Evolutionary conservation across 805 yeast species (phyloP), one percentile per base, ranked within the genome.

Genomic region (Wickerhamiella nectarea): DNA sequence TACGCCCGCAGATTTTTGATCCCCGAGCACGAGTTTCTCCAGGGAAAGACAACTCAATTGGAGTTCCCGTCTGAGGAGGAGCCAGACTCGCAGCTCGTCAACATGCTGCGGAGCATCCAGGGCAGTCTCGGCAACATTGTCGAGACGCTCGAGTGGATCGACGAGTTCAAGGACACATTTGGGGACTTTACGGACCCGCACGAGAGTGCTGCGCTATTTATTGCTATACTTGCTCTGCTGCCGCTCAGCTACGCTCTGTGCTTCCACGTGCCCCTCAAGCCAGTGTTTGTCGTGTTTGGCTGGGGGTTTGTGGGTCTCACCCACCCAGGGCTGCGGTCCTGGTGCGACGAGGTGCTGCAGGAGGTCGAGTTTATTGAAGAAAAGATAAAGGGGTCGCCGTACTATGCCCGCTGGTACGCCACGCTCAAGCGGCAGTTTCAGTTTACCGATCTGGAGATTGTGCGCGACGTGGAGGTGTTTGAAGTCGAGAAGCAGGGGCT

Each of bases 181-280:
- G 80, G 80, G 21, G 80, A 80, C 7, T 84, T 84, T 56, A 68
- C 67, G 50, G 81, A 84, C 57, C 93, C 83, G 52, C 66, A 72
- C 41, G 60, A 67, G 26, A 73, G 89, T 0, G 78, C 91, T 0
- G 64, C 74, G 6, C 53, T 81, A 15, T 72, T 74, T 50, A 68
- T 72, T 11, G 59, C 43, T 21, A 34, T 48, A 7, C 48, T 70
- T 0, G 58, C 72, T 3, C 72, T 70, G 6, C 43, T 53, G 4
- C 14, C 43, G 11, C 8, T 19, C 4, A 40, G 47, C 4, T 43
- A 44, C 0, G 63, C 49, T 69, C 78, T 34, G 2, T 50, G 59
- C 8, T 46, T 52, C 10, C 48, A 46, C 14, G 50, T 60, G 8
- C 86, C 87, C 1, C 77, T 91, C 82, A 69, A 72, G 41, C 46